Evolutionary conservation across 139 green algal species (phyloP), one percentile per base, ranked within the genome.

Genomic region (Zygnema cylindricum): DNA sequence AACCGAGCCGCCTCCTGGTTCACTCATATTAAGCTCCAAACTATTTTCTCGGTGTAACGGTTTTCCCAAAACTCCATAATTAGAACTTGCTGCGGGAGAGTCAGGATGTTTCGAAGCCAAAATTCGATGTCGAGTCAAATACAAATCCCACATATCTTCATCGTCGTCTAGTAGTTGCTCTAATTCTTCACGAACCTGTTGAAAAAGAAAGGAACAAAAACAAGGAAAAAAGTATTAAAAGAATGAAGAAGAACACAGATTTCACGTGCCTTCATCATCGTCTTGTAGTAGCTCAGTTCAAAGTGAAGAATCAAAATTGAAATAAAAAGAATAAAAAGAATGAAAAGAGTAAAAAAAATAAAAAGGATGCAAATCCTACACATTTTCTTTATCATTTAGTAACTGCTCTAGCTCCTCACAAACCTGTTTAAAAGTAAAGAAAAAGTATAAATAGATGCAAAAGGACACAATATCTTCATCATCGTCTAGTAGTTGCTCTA

Each of bases 111-210:
- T 63, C 16, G 16, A 63, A 25, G 49, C 7, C 49, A 63, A 25
- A 63, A 63, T 7, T 63, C 49, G 49, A 42, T 54, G 81, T 39
- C 84, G 84, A 36, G 84, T 85, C 35, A 89, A 77, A 23, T 89
- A 89, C 33, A 89, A 36, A 38, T 89, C 84, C 38, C 69, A 76
- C 84, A 89, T 89, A 71, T 89, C 84, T 1, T 33, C 25, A 41
- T 89, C 84, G 41, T 89, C 84, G 22, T 89, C 84, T 1, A 89
- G 25, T 33, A 89, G 84, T 16, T 86, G 71, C 84, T 89, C 84
- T 41, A 89, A 39, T 77, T 89, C 84, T 0, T 88, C 84, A 22
- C 84, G 84, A 43, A 88, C 69, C 84, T 89, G 84, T 43, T n/a
- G 38, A 11, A 32, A 11, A 32, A 69, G 39, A n/a, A 84, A 84